Base-by-base conservation (phyloP, 2,329 filamentous ascomycete genomes). In the Colletotrichum sojae region DNA sequence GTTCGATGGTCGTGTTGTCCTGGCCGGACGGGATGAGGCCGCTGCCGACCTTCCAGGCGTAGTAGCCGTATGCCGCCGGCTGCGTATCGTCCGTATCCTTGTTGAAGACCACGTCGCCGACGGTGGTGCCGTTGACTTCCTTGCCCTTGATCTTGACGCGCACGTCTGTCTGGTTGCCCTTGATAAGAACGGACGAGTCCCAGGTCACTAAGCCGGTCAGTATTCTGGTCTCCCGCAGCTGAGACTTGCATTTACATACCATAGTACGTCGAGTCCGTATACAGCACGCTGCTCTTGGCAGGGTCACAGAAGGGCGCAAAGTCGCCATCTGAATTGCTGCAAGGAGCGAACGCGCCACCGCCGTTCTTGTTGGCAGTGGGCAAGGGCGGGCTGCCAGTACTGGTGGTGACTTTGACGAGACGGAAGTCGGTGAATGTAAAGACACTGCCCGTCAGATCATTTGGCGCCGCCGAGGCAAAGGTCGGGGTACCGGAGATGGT, bases 281-380 rank as follows among this genome's bases (percentile, higher is more conserved):
- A 81, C 25, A 89, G 76, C 9, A 80, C 80, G 61, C 81, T 81
- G 64, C 82, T 82, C 16, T 77, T 73, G 9, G 77, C 75, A 0
- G 88, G 88, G 15, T 79, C 76, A 75, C 88, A 90, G 72, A 88
- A 88, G 1, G 88, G 88, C 64, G 82, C 84, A 66, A 80, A 75
- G 16, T 76, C 74, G 39, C 83, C 85, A 55, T 87, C 80, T 51
- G 74, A 75, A 74, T 88, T 88, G 75, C 78, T 75, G 76, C 87
- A 89, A 25, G 82, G 76, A 15, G 82, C 75, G 72, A 88, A 89
- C n/a, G 83, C 81, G 54, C 86, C 86, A 58, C 80, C 77, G 58
- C 81, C 82, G 57, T 80, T 76, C 65, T 78, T 79, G 73, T 80
- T 80, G 36, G 83, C 81, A 9, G 82, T 84, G 25, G 84, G 83